These are phyloP conservation scores for Astrephomene gubernaculifera DNA, from an alignment of 139 green algal species.

Conservation along the genomic window DNA sequence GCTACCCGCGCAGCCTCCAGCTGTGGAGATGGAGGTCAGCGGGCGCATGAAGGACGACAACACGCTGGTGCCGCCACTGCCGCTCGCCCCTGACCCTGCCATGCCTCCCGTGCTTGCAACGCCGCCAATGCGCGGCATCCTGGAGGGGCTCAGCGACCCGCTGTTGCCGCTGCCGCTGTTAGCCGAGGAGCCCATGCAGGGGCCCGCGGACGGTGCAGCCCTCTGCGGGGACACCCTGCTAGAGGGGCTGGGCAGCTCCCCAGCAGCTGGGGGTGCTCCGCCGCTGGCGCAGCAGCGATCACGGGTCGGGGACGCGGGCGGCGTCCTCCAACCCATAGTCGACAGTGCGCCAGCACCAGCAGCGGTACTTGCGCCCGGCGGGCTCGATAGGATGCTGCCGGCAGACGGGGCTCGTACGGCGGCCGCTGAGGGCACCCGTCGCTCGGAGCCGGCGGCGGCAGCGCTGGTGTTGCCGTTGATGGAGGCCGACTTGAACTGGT, in stretches of 20 bases:
- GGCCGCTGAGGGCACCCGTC: background rate
- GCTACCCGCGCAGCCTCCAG: background rate
- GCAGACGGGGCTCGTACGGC: background rate
- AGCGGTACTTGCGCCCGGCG: too few species aligned
- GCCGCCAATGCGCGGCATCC: background rate
- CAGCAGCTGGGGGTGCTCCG: too few species aligned
- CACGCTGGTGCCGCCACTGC: background rate
- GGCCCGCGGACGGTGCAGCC: too few species aligned
- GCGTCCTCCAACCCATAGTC: background rate
- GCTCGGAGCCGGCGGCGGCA: background rate
- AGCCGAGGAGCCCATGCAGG: too few species aligned
- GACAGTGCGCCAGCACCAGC: too few species aligned
- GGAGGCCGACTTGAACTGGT: conserved; percentile 25
- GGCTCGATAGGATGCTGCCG: conserved; percentile 10
- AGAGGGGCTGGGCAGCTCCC: too few species aligned
- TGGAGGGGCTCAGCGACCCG: background rate
- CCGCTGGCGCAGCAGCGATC: too few species aligned
- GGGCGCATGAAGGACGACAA: background rate
- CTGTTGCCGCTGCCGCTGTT: background rate
- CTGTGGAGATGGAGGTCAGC: background rate
- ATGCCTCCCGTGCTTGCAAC: background rate
- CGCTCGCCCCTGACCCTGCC: background rate
- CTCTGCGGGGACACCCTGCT: too few species aligned
- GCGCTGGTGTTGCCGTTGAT: background rate
- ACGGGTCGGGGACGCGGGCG: background rate